Evolutionary conservation across 1,284 basidiomycete species (phyloP), one percentile per base, ranked within the genome.

Genomic region (Rugiboletus extremiorientalis): DNA sequence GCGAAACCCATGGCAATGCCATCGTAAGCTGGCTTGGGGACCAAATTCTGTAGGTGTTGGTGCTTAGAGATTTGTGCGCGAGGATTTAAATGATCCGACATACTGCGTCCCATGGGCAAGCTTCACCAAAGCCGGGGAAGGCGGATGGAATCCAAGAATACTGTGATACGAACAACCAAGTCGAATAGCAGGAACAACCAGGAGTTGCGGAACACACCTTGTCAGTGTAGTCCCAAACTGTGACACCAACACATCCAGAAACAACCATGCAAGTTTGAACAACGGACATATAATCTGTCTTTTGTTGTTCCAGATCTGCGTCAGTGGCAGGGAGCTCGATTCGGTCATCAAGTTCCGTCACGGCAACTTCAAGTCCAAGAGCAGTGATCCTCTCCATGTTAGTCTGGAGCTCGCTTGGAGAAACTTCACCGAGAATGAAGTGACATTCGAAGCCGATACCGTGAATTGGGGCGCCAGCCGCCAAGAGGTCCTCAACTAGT

Each of bases 301-400:
- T 74, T 70, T 84, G 83, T 60, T 82, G 79, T 40, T 68, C 73
- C 16, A 82, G 70, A 52, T 79, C 65, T 6, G 76, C 78, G 3
- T 69, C 64, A 0, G 81, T 83, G 20, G 72, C 74, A n/a, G 82
- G 82, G 30, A 81, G 73, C 28, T 74, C 73, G 73, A 84, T 82
- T 27, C 81, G 75, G 54, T 79, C 78, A 62, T 84, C 83, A 27
- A 84, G 73, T 66, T 84, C 83, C 2, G 82, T 84, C 61, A 83
- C 76, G 18, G 82, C 81, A 34, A 84, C 75, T 55, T 84, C 82
- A 53, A 84, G 72, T 34, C 83, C 81, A 31, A 83, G 76, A 25
- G 72, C 75, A 16, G 77, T 74, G 69, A 84, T 77, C 36, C 72
- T 68, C 51, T 77, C 65, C 63, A 84, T 72, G 60, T 79, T 79